A percentile compares a stretch with the other conserved stretches of the same genome.
Evolutionary conservation across 345 rosid genomes (phyloP).

Genomic region (Aurinia saxatilis): DNA sequence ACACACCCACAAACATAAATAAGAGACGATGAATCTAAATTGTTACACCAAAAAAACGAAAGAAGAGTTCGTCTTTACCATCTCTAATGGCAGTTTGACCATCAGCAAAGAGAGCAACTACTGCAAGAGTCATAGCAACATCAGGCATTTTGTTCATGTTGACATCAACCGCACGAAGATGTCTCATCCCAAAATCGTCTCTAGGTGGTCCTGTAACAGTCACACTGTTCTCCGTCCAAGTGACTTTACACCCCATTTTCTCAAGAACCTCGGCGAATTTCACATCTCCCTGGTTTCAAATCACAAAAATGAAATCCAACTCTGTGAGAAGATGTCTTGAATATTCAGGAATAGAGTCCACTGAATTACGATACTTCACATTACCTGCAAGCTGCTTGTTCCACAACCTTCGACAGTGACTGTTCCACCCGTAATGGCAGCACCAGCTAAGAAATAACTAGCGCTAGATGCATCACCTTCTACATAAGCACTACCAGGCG

Average conservation of each 20-base stretch:
- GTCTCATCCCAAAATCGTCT: slow-evolving; percentile 61
- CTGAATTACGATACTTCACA: too few species aligned
- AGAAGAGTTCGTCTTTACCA: slow-evolving; percentile 32
- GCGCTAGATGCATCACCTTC: slow-evolving; percentile 99
- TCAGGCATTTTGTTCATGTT: slow-evolving; percentile 99
- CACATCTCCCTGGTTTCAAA: slow-evolving; percentile 64
- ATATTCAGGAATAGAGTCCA: neutral
- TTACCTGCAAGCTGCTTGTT: slow-evolving; percentile 86
- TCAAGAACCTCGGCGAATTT: slow-evolving; percentile 92
- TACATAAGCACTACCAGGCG: slow-evolving; percentile 84
- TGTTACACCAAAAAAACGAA: too few species aligned
- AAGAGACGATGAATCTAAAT: neutral
- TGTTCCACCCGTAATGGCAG: slow-evolving; percentile 93
- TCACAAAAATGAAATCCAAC: neutral
- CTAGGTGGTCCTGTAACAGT: slow-evolving; percentile 87
- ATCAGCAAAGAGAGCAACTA: slow-evolving; percentile 86
- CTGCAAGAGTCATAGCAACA: slow-evolving; percentile 97
- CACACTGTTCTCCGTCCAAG: slow-evolving; percentile 88
- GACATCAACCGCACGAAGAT: slow-evolving; percentile 68
- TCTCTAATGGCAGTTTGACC: slow-evolving; percentile 97
- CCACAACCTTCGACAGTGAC: slow-evolving; percentile 97
- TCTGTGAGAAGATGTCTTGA: too few species aligned
- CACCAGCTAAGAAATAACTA: slow-evolving; percentile 95
- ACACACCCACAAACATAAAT: neutral
- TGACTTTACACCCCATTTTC: slow-evolving; percentile 94